Percentiles rank a stretch among this genome's conserved stretches.
These are phyloP conservation scores for Megacollybia marginata DNA, from an alignment of 768 basidiomycete species.

Conservation along the genomic window DNA sequence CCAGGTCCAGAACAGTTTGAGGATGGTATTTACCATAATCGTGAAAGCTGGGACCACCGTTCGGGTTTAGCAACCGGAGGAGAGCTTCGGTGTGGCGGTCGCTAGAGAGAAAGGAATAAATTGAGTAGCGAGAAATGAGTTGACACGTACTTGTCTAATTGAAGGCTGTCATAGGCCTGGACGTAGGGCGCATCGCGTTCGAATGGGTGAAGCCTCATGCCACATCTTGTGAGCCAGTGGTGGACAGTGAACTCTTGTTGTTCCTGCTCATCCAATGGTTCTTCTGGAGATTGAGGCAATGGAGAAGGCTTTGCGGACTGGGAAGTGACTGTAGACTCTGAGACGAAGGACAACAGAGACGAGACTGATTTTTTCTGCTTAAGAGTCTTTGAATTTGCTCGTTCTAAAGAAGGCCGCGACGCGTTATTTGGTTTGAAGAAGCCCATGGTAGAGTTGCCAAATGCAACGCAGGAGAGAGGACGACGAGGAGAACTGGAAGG, in stretches of 20 bases:
- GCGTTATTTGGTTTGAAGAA: too few species aligned
- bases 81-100: conserved; percentile 53
- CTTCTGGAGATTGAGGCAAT: background rate
- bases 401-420: too few species aligned
- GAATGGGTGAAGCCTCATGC: conserved; percentile 52
- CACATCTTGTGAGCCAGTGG: conserved; percentile 21
- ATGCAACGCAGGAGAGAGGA: too few species aligned
- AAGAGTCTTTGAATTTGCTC: too few species aligned
- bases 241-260: conserved; percentile 6
- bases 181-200: conserved; percentile 47
- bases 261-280: background rate
- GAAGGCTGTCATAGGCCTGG: conserved; percentile 53
- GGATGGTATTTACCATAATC: conserved; percentile 43
- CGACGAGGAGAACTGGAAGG: too few species aligned
- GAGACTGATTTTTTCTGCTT: background rate
- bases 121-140: conserved; percentile 4
- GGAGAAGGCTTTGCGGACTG: background rate
- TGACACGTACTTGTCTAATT: conserved; percentile 47
- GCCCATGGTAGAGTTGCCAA: too few species aligned
- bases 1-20: conserved; percentile 58
- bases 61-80: conserved; percentile 45
- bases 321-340: background rate
- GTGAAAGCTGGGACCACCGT: conserved; percentile 55
- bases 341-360: background rate
- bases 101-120: conserved; percentile 26